A percentile compares a stretch with the other conserved stretches of the same genome.
Evolutionary conservation across 352 stramenopile genomes (phyloP).

Genomic region (Pythium scleroteichum): DNA sequence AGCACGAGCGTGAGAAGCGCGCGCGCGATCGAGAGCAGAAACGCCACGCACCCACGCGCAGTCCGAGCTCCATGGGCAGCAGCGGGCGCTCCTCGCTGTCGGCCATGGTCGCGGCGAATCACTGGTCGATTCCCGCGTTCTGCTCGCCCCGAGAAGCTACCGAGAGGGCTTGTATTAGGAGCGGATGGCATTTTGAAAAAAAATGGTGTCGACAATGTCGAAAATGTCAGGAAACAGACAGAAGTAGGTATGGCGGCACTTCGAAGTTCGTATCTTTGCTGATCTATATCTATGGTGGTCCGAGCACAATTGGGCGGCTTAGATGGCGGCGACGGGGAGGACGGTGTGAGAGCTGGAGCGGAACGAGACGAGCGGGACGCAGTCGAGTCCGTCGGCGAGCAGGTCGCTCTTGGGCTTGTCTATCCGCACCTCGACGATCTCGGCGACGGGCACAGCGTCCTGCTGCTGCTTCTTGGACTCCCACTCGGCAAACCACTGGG

Average conservation of each 20-base stretch:
- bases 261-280: background rate
- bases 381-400: conserved; percentile 18
- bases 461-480: conserved; percentile 28
- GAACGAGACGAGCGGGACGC: conserved; percentile 18
- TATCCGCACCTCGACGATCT: conserved; percentile 19
- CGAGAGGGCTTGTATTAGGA: conserved; percentile 5
- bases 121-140: background rate
- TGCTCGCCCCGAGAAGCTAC: background rate
- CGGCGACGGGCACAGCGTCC: background rate
- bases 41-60: conserved; percentile 60
- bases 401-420: conserved; percentile 21
- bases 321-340: conserved; percentile 20
- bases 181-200: background rate
- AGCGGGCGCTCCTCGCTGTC: conserved; percentile 28
- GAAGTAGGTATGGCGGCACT: no score
- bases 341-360: conserved; percentile 21
- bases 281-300: background rate
- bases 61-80: conserved; percentile 65
- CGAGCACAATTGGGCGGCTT: background rate
- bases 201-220: conserved; percentile 11
- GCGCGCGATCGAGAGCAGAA: background rate
- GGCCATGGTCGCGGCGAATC: conserved; percentile 10
- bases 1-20: background rate
- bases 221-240: conserved; percentile 3
- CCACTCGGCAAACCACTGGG: conserved; percentile 47